Percentiles rank a stretch among this genome's conserved stretches.
Evolutionary conservation across 768 basidiomycete species (phyloP).

Genomic region (Mycena vulgaris): DNA sequence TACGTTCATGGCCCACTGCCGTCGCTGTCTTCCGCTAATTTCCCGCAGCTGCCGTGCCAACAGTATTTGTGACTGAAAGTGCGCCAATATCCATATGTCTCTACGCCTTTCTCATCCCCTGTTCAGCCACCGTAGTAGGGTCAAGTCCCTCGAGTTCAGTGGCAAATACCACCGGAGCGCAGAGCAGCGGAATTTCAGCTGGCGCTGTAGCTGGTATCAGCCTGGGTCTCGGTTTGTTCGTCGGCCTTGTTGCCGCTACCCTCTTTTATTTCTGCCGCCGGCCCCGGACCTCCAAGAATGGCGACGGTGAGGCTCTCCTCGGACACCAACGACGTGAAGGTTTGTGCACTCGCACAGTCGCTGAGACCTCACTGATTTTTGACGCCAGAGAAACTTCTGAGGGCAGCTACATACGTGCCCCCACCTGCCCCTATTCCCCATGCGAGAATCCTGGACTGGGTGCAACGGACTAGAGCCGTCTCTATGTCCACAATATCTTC

Average conservation of each 20-base stretch:
- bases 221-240: conserved; percentile 23
- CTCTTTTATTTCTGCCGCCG: conserved; percentile 18
- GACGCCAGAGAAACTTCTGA: conserved; percentile 16
- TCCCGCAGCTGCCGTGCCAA: too few species aligned
- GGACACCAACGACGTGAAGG: conserved; percentile 16
- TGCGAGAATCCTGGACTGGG: conserved; percentile 22
- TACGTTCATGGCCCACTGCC: too few species aligned
- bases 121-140: not conserved
- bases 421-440: conserved; percentile 6
- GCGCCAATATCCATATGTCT: too few species aligned
- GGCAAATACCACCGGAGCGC: not conserved
- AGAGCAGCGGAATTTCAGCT: conserved; percentile 18
- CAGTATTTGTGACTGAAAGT: too few species aligned
- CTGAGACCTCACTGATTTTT: not conserved
- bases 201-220: conserved; percentile 24
- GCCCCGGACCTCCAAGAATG: not conserved
- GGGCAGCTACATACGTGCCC: not conserved
- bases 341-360: not conserved
- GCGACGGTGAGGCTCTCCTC: conserved; percentile 23
- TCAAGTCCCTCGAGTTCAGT: not conserved
- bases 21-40: too few species aligned
- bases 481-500: conserved; percentile 13
- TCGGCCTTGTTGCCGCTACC: conserved; percentile 8
- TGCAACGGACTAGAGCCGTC: conserved; percentile 9
- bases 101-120: not conserved